Conservation (phyloP, 768 basidiomycete species). For the Dendrothele bispora region DNA sequence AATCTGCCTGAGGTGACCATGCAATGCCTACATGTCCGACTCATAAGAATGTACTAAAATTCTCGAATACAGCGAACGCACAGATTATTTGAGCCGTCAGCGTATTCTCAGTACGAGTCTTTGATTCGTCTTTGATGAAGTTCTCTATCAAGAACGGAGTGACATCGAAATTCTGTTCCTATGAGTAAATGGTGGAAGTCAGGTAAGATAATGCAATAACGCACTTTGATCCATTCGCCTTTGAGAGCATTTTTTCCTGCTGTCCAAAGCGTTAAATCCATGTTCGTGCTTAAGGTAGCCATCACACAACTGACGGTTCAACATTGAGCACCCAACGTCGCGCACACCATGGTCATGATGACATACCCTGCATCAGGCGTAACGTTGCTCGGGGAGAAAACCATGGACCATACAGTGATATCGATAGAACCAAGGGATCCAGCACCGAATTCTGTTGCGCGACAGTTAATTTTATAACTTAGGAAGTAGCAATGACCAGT, state of each 20-base stretch:
- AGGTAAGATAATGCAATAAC: too few species aligned
- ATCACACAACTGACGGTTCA: conserved; percentile 68
- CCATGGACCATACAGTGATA: conserved; percentile 50
- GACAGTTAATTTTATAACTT: background rate
- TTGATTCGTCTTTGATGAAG: conserved; percentile 12
- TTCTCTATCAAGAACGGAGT: conserved; percentile 47
- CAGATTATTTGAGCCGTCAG: conserved; percentile 59
- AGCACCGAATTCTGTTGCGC: conserved; percentile 60
- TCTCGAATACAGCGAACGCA: conserved; percentile 18
- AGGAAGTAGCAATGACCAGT: conserved; percentile 3
- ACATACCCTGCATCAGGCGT: conserved; percentile 60
- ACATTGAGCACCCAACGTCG: too few species aligned
- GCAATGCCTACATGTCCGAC: conserved; percentile 50
- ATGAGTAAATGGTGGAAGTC: too few species aligned
- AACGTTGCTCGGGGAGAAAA: conserved; percentile 69
- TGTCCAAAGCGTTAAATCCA: conserved; percentile 72
- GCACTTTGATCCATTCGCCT: conserved; percentile 71
- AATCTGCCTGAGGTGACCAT: conserved; percentile 68
- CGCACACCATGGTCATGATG: background rate
- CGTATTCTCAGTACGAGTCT: conserved; percentile 25
- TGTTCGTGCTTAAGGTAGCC: conserved; percentile 69
- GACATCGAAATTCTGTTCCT: conserved; percentile 51
- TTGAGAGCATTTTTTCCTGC: conserved; percentile 66
- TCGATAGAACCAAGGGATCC: conserved; percentile 76
- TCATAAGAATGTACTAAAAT: background rate